Percentiles rank a stretch among this genome's conserved stretches.
Conservation (phyloP, 257 asterid species). For the Solanum paucissectum region DNA sequence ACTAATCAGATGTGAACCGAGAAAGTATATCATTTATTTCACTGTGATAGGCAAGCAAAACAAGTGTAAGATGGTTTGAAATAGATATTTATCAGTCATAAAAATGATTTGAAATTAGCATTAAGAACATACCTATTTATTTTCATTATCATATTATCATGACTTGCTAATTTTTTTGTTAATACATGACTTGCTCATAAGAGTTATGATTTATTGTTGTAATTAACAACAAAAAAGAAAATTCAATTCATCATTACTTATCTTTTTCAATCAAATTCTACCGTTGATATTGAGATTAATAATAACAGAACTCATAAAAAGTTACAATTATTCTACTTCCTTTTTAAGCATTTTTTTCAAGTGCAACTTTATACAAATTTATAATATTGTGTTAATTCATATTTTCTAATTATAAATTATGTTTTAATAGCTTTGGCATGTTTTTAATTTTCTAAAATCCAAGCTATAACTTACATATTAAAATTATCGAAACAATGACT, state of each 20-base stretch:
- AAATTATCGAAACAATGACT: too few species aligned
- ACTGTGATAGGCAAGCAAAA: neutral
- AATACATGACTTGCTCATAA: neutral
- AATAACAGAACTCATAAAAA: neutral
- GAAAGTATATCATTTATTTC: neutral
- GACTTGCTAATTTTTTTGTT: neutral
- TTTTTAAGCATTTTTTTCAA: too few species aligned
- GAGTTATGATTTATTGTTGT: neutral
- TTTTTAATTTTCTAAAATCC: neutral
- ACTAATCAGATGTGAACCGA: neutral
- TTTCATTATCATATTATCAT: neutral
- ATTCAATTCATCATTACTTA: neutral
- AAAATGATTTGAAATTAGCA: neutral
- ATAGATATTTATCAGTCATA: neutral
- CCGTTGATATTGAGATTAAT: neutral
- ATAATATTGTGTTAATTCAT: neutral
- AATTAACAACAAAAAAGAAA: neutral
- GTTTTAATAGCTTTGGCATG: too few species aligned
- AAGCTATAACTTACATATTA: too few species aligned
- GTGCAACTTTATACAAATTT: neutral
- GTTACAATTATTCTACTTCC: neutral
- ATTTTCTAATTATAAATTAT: too few species aligned
- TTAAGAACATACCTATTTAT: neutral
- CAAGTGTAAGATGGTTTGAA: neutral
- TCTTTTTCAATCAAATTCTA: neutral